Evolutionary conservation across 2,329 filamentous ascomycete genomes (phyloP).

Genomic region (Drechslerella stenobrocha): DNA sequence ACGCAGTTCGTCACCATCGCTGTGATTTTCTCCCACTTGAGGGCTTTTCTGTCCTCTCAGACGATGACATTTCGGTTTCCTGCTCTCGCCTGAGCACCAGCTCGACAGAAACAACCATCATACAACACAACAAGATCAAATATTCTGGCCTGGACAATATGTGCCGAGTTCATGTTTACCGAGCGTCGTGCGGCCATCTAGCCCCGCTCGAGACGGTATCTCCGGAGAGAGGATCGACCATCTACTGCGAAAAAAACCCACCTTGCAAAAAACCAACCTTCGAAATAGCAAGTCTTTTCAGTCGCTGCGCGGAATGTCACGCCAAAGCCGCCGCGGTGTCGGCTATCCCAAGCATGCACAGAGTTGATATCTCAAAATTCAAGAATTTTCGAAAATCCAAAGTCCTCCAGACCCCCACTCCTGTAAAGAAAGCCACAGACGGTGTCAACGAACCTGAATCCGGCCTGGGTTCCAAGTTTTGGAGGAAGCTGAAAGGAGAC

Average conservation of each 20-base stretch:
- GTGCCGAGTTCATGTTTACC: slow-evolving; percentile 46
- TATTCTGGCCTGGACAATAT: slow-evolving; percentile 14
- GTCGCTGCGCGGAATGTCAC: slow-evolving; percentile 39
- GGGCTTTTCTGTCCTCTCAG: not conserved
- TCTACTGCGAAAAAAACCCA: slow-evolving; percentile 42
- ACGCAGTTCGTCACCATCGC: slow-evolving; percentile 1
- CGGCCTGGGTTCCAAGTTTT: slow-evolving; percentile 32
- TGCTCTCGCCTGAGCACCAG: not conserved
- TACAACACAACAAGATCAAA: not conserved
- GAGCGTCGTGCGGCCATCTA: slow-evolving; percentile 41
- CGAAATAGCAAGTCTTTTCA: slow-evolving; percentile 35
- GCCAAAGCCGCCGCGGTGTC: slow-evolving; percentile 23
- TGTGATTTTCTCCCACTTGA: slow-evolving; percentile 2
- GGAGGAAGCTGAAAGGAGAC: slow-evolving; percentile 24
- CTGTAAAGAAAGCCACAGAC: slow-evolving; percentile 1
- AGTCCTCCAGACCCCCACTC: slow-evolving; percentile 1
- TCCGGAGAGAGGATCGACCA: slow-evolving; percentile 20
- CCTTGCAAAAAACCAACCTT: slow-evolving; percentile 41
- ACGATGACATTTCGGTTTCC: slow-evolving; percentile 5
- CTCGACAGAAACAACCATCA: not conserved
- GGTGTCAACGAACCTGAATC: slow-evolving; percentile 12
- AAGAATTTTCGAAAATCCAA: slow-evolving; percentile 29
- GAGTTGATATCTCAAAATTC: slow-evolving; percentile 46
- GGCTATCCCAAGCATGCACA: slow-evolving; percentile 38
- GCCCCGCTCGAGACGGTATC: slow-evolving; percentile 32